These are phyloP conservation scores for Fusarium veterinarium DNA, from an alignment of 2,329 filamentous ascomycete genomes.

Conservation along the genomic window DNA sequence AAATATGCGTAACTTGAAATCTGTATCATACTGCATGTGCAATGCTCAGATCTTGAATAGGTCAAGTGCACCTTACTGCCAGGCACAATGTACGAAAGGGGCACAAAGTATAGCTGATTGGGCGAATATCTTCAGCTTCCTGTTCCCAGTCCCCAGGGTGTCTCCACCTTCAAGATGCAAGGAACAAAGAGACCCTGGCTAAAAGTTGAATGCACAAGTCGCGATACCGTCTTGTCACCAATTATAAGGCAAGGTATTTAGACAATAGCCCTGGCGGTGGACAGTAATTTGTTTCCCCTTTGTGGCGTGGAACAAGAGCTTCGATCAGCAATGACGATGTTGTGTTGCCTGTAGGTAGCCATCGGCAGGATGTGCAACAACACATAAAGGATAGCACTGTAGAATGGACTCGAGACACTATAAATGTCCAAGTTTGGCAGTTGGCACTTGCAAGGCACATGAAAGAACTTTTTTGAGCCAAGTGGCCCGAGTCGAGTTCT, in stretches of 20 bases:
- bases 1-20: neutral
- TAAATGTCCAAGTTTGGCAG: neutral
- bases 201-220: constrained; percentile 2
- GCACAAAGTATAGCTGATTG: constrained; percentile 12
- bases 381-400: constrained; percentile 15
- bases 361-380: constrained; percentile 27
- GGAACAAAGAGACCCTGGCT: constrained; percentile 20
- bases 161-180: constrained; percentile 36
- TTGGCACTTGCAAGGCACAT: neutral
- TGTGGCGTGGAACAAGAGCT: neutral
- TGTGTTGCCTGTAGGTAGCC: constrained; percentile 32
- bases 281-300: neutral
- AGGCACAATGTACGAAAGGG: constrained; percentile 34
- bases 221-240: neutral
- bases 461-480: neutral
- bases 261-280: neutral
- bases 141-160: constrained; percentile 18
- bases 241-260: neutral
- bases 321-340: constrained; percentile 12
- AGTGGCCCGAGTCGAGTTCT: neutral
- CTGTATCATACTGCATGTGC: neutral
- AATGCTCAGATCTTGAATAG: neutral
- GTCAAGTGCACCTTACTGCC: constrained; percentile 4
- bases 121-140: constrained; percentile 1
- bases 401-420: constrained; percentile 24